A percentile compares a stretch with the other conserved stretches of the same genome.
phyloP scores from a whole-genome alignment of 208 protist species.

The Acanthamoeba royreba region DNA sequence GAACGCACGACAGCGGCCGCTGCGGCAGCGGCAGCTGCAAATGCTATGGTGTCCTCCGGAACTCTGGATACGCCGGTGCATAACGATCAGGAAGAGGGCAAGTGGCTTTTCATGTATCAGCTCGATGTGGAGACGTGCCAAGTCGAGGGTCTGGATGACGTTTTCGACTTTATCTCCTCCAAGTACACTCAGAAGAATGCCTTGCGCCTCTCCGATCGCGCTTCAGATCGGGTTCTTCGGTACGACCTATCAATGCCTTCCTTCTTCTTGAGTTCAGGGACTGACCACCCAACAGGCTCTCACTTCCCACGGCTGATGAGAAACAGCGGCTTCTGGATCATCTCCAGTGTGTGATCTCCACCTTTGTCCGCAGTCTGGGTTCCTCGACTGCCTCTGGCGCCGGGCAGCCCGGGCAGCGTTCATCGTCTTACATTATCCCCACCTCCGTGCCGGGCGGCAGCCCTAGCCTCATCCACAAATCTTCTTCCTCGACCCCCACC shows the following conservation, averaged over 20 bases:
- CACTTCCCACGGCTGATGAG: not conserved
- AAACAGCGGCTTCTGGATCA: not conserved
- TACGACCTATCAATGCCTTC: not conserved
- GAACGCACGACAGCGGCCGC: no score
- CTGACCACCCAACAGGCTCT: not conserved
- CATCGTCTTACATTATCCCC: not conserved
- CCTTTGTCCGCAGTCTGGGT: not conserved
- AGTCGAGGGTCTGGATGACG: not conserved
- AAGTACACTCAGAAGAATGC: constrained; percentile 26
- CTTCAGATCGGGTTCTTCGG: not conserved
- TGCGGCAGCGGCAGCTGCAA: not conserved
- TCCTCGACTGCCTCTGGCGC: not conserved
- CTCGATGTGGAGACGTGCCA: not conserved
- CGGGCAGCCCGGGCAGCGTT: not conserved
- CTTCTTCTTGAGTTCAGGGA: not conserved
- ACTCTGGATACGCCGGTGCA: no score
- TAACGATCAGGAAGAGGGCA: not conserved
- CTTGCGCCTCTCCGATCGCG: not conserved
- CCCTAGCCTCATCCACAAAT: not conserved
- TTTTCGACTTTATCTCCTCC: not conserved
- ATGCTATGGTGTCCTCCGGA: not conserved
- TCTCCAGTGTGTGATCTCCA: not conserved
- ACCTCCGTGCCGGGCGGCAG: not conserved
- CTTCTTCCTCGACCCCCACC: not conserved
- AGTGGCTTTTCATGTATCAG: not conserved